A percentile compares a stretch with the other conserved stretches of the same genome.
These are phyloP conservation scores for Babjeviella inositovora DNA, from an alignment of 805 yeast genomes.

Conservation along the genomic window DNA sequence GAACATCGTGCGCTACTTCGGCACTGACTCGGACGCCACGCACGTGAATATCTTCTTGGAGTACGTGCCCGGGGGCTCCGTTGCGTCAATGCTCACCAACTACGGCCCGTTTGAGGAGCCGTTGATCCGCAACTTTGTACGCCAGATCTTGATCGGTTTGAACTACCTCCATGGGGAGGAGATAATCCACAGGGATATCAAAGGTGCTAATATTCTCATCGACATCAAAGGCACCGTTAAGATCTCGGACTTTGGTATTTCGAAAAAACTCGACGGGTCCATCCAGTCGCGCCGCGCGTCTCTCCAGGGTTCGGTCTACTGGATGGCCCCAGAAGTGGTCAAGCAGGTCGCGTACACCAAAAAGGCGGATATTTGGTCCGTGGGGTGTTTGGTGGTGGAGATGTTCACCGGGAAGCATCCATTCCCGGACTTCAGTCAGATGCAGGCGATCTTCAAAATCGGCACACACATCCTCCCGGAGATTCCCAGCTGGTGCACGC, in stretches of 20 bases:
- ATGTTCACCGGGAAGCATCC: conserved; percentile 96
- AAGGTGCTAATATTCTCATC: conserved; percentile 75
- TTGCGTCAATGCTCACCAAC: conserved; percentile 51
- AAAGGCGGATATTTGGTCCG: conserved; percentile 94
- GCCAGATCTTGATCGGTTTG: conserved; percentile 65
- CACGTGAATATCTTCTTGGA: conserved; percentile 67
- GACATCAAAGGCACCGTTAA: conserved; percentile 72
- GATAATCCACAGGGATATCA: conserved; percentile 76
- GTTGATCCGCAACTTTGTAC: conserved; percentile 49
- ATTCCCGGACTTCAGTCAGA: conserved; percentile 84
- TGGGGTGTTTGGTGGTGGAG: conserved; percentile 87
- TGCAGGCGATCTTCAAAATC: conserved; percentile 93
- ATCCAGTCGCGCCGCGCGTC: conserved; percentile 46
- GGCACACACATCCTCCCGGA: conserved; percentile 78
- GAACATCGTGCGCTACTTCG: conserved; percentile 84
- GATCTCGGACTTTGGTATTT: conserved; percentile 78
- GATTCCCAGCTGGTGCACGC: conserved; percentile 59
- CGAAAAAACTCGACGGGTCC: conserved; percentile 33
- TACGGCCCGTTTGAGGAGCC: conserved; percentile 78
- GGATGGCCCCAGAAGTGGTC: conserved; percentile 99
- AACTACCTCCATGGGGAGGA: conserved; percentile 58
- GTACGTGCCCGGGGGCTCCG: conserved; percentile 62
- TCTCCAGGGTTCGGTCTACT: conserved; percentile 85
- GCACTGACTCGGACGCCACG: conserved; percentile 64
- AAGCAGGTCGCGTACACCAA: conserved; percentile 83